Conservation (phyloP, 805 yeast species). For the Hermanozyma aechmeae region DNA sequence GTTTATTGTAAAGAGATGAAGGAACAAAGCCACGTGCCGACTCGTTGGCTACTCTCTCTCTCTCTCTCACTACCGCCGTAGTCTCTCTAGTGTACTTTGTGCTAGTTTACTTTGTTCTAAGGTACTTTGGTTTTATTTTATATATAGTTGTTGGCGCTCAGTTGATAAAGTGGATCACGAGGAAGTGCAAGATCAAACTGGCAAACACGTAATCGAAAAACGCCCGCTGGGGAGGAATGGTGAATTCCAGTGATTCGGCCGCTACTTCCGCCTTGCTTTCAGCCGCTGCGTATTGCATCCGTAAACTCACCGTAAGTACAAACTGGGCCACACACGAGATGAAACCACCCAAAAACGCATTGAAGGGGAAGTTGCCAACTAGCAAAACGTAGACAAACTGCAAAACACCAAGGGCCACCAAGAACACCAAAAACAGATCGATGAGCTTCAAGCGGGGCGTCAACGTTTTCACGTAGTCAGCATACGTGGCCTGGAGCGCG, state of each 20-base stretch:
- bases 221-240: slow-evolving; percentile 42
- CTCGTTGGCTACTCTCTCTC: not conserved
- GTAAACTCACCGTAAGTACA: slow-evolving; percentile 73
- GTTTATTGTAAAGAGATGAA: too few species aligned
- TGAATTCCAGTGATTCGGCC: slow-evolving; percentile 2
- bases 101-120: not conserved
- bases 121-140: not conserved
- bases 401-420: slow-evolving; percentile 64
- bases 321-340: slow-evolving; percentile 91
- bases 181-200: slow-evolving; percentile 79
- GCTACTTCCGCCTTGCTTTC: slow-evolving; percentile 1
- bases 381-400: slow-evolving; percentile 73
- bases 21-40: not conserved
- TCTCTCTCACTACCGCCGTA: slow-evolving; percentile 1
- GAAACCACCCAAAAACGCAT: slow-evolving; percentile 93
- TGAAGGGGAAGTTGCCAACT: slow-evolving; percentile 91
- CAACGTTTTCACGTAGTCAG: slow-evolving; percentile 22
- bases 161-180: slow-evolving; percentile 85
- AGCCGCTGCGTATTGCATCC: slow-evolving; percentile 50
- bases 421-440: slow-evolving; percentile 66
- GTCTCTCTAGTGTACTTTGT: too few species aligned
- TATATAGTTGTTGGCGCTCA: too few species aligned
- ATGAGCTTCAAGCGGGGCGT: slow-evolving; percentile 52
- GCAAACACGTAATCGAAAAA: slow-evolving; percentile 86
- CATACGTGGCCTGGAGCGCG: slow-evolving; percentile 25